Evolutionary conservation across 306 rosid genomes (phyloP).

Genomic region (Gastrolobium bilobum): DNA sequence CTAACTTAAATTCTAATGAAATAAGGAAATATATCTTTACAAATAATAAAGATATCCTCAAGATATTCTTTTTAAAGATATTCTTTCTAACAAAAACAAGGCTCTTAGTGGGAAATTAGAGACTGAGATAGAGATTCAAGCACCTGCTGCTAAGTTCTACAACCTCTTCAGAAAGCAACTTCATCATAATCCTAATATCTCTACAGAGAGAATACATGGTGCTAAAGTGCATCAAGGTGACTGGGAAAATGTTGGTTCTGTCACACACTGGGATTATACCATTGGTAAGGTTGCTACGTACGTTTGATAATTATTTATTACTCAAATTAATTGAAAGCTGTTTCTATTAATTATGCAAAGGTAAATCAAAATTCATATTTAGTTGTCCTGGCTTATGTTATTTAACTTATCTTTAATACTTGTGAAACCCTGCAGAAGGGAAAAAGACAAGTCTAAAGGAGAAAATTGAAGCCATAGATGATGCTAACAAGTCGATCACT

Average conservation of each 20-base stretch:
- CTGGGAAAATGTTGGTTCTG: slow-evolving; percentile 59
- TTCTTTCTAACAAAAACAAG: slow-evolving; percentile 36
- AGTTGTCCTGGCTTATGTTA: no score
- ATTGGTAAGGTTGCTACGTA: slow-evolving; percentile 51
- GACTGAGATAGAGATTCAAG: slow-evolving; percentile 48
- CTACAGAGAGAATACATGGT: slow-evolving; percentile 34
- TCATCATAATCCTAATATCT: slow-evolving; percentile 38
- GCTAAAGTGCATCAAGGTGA: slow-evolving; percentile 65
- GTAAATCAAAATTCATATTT: no score
- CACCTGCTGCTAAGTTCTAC: slow-evolving; percentile 46
- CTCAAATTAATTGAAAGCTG: not conserved
- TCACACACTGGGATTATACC: slow-evolving; percentile 55
- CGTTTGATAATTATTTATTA: not conserved
- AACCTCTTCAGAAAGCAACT: slow-evolving; percentile 32
- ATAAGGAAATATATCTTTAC: no score
- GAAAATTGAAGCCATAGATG: slow-evolving; percentile 44
- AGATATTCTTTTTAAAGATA: no score
- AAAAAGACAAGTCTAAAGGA: slow-evolving; percentile 17
- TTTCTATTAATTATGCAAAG: no score
- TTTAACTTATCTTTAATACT: not conserved
- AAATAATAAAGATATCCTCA: no score
- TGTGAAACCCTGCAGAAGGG: slow-evolving; percentile 38
- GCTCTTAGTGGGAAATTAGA: slow-evolving; percentile 48
- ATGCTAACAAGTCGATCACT: slow-evolving; percentile 36
- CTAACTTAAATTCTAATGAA: no score